Conservation (phyloP, 768 basidiomycete species). For the Rhizopogon vinicolor region DNA sequence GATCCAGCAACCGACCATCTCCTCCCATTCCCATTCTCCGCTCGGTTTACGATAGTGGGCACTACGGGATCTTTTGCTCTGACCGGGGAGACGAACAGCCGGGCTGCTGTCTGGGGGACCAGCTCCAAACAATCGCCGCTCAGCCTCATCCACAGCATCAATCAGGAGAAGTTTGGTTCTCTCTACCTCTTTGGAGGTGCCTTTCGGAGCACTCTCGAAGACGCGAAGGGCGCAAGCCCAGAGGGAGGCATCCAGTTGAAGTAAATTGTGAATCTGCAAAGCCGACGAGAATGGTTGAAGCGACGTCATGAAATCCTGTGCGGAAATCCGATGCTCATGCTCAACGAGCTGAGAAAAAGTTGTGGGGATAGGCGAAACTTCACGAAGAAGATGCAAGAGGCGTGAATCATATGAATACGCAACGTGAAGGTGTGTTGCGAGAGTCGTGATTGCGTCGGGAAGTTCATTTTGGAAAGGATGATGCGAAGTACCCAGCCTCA, state of each 20-base stretch:
- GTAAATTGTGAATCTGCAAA: conserved; percentile 31
- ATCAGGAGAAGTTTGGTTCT: conserved; percentile 38
- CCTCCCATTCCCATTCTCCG: conserved; percentile 46
- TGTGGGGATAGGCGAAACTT: conserved; percentile 22
- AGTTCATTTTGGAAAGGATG: conserved; percentile 11
- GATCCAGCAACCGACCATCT: conserved; percentile 41
- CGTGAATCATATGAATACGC: conserved; percentile 2
- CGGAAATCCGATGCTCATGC: conserved; percentile 13
- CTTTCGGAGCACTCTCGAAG: conserved; percentile 33
- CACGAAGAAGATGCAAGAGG: conserved; percentile 22
- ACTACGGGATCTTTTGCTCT: conserved; percentile 1
- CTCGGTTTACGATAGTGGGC: conserved; percentile 11
- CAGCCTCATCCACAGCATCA: conserved; percentile 46
- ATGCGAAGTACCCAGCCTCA: neutral
- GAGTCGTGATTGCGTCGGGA: conserved; percentile 18
- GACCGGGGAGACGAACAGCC: conserved; percentile 7
- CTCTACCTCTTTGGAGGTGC: conserved; percentile 20
- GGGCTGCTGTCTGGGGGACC: conserved; percentile 10
- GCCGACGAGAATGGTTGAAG: conserved; percentile 19
- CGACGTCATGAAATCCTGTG: conserved; percentile 21
- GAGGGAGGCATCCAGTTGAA: conserved; percentile 44
- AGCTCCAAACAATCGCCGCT: conserved; percentile 40
- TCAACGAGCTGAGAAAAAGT: conserved; percentile 27
- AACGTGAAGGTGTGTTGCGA: conserved; percentile 17
- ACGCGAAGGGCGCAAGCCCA: conserved; percentile 47